These are phyloP conservation scores for Thalassiosira mediterranea DNA, from an alignment of 352 stramenopile genomes.

Conservation along the genomic window DNA sequence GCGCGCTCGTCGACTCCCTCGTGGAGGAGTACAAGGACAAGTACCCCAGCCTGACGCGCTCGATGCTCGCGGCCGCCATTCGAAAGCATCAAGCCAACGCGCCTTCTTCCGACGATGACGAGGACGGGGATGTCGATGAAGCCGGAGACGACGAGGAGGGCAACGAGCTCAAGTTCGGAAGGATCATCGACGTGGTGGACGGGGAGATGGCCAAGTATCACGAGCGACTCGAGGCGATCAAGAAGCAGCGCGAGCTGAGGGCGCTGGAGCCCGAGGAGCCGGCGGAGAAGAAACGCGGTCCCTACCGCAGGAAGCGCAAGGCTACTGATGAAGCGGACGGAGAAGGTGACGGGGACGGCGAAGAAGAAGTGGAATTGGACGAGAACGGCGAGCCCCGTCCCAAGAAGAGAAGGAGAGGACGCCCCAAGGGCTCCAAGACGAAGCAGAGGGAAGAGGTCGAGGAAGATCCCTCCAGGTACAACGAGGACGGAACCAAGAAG, in stretches of 20 bases:
- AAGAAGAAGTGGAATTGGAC: conserved; percentile 4
- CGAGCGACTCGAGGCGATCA: conserved; percentile 26
- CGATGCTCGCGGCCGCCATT: conserved; percentile 29
- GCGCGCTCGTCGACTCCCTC: conserved; percentile 13
- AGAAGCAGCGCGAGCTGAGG: conserved; percentile 11
- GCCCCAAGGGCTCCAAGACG: not conserved
- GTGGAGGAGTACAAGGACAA: conserved; percentile 34
- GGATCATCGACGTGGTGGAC: conserved; percentile 21
- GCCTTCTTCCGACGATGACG: not conserved
- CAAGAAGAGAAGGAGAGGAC: conserved; percentile 10
- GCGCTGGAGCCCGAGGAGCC: not conserved
- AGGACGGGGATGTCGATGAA: conserved; percentile 1
- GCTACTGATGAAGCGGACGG: not conserved
- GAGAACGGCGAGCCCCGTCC: not conserved
- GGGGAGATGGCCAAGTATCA: conserved; percentile 33
- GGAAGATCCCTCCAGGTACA: not conserved
- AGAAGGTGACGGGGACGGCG: not conserved
- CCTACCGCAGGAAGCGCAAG: conserved; percentile 1
- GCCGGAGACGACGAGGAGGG: not conserved
- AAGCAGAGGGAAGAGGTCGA: not conserved
- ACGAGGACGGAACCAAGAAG: conserved; percentile 1
- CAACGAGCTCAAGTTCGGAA: conserved; percentile 5
- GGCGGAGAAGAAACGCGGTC: not conserved
- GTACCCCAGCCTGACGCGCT: conserved; percentile 21
- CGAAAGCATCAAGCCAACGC: not conserved